Percentiles rank a stretch among this genome's conserved stretches.
These are phyloP conservation scores for Pseudogymnoascus sp. DNA, from an alignment of 2,329 filamentous ascomycete species.

Conservation along the genomic window DNA sequence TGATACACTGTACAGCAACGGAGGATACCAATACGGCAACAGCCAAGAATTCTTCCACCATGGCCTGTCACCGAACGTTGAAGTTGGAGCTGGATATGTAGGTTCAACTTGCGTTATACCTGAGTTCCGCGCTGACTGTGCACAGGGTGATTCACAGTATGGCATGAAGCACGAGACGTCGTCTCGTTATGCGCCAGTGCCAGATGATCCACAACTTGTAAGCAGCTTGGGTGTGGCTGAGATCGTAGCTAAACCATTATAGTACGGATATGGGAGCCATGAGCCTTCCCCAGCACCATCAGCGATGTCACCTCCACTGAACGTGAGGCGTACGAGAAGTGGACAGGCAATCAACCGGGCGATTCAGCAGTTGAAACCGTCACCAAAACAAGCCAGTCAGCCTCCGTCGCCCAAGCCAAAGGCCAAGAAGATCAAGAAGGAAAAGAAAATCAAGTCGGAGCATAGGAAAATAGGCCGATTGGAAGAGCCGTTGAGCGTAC, in stretches of 20 bases:
- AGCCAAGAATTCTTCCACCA: not conserved
- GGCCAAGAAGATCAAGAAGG: constrained; percentile 31
- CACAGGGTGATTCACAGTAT: not conserved
- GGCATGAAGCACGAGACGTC: not conserved
- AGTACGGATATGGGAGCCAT: constrained; percentile 41
- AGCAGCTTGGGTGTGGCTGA: not conserved
- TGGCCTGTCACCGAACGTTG: not conserved
- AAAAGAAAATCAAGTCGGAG: constrained; percentile 34
- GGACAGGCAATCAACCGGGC: constrained; percentile 20
- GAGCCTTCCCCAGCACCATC: constrained; percentile 46
- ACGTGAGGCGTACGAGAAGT: constrained; percentile 25
- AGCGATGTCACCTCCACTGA: constrained; percentile 21
- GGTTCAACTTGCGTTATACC: not conserved
- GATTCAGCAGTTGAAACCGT: constrained; percentile 22
- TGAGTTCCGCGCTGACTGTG: not conserved
- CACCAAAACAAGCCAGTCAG: constrained; percentile 22
- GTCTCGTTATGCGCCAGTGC: not conserved
- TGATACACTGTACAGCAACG: not conserved
- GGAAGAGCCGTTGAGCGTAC: constrained; percentile 58
- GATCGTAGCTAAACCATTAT: constrained; percentile 10
- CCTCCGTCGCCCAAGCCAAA: constrained; percentile 20
- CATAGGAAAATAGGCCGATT: constrained; percentile 45
- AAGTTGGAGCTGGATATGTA: not conserved
- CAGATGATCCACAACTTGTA: not conserved
- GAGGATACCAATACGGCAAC: not conserved